Percentiles rank a stretch among this genome's conserved stretches.
Evolutionary conservation across 106 monocot genomes (phyloP).

Genomic region (Apostasia ramifera): DNA sequence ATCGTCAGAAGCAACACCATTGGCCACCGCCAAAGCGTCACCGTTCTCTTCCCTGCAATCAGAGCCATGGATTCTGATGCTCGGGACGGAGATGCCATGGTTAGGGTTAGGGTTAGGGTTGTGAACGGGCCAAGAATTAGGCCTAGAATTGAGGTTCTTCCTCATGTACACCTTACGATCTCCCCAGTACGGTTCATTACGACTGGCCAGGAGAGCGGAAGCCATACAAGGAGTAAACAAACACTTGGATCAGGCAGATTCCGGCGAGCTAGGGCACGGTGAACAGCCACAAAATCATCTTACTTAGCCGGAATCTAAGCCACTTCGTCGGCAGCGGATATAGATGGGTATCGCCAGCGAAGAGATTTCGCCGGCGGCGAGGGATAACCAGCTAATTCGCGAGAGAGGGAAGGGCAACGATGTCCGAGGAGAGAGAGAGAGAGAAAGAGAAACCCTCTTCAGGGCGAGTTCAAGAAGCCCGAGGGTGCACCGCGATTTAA

Average conservation of each 20-base stretch:
- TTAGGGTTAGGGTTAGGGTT: slow-evolving; percentile 28
- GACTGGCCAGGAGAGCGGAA: slow-evolving; percentile 54
- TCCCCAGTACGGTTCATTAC: slow-evolving; percentile 64
- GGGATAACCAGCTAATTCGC: too few relatives aligned
- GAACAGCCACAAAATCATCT: not conserved
- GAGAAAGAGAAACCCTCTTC: slow-evolving; percentile 2
- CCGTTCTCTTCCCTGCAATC: slow-evolving; percentile 4
- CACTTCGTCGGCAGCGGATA: not conserved
- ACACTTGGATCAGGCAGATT: slow-evolving; percentile 21
- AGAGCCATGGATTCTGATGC: not conserved
- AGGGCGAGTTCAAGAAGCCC: slow-evolving; percentile 14
- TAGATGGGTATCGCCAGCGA: not conserved
- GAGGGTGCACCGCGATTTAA: slow-evolving; percentile 29
- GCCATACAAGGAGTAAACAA: slow-evolving; percentile 39
- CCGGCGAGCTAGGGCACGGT: not conserved
- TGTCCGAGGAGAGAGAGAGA: not conserved
- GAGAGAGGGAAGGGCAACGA: slow-evolving; percentile 2
- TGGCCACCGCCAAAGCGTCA: not conserved
- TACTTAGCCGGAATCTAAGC: not conserved
- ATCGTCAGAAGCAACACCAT: slow-evolving; percentile 19
- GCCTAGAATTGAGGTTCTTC: slow-evolving; percentile 37
- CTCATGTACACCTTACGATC: slow-evolving; percentile 54
- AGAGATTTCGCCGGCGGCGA: not conserved
- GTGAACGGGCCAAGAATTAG: slow-evolving; percentile 11
- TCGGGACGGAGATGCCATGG: not conserved